Evolutionary conservation across 2,329 filamentous ascomycete genomes (phyloP), one percentile per base, ranked within the genome.

Genomic region (Apiospora aurea): DNA sequence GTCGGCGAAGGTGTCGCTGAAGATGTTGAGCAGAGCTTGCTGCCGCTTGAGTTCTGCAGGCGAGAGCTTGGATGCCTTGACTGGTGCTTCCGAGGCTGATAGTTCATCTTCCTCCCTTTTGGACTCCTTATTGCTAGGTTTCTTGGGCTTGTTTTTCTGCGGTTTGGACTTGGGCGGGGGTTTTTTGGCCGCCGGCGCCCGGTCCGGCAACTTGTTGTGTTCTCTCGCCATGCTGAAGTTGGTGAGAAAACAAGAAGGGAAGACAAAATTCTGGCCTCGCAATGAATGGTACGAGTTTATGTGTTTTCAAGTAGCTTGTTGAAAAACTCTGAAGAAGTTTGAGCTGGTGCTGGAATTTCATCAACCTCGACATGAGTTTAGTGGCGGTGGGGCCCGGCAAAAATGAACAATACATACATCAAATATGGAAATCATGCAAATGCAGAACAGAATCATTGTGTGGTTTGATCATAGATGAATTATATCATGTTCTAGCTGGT

Each of bases 21-120:
- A 97, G 74, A 94, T 84, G 76, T 94, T 87, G 67, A 97, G 85
- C 38, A 96, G 85, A 47, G 88, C 83, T 80, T 95, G 93, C 78
- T 94, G 93, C 61, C 78, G 73, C 47, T 76, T 73, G 21, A 75
- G 51, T 66, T 69, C 71, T 29, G 49, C n/a, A 38, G 72, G 41
- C n/a, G 71, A 72, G 0, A 68, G 14, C 11, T 67, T 67, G 38
- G 38, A 44, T 0, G 38, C 14, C 29, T 46, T 68, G 41, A 43
- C n/a, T 18, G 13, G n/a, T 21, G 41, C 18, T 38, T 64, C 57
- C 21, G 57, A 61, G 7, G 6, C 57, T 11, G 57, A 64, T 11
- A n/a, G 7, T n/a, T 64, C 57, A 10, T 64, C 57, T 13, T 41
- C 57, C 7, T 41, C 57, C 34, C 18, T 41, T 11, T 53, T 53